Conservation (phyloP, 2,329 filamentous ascomycete species). For the Fusarium solani-melongenae region DNA sequence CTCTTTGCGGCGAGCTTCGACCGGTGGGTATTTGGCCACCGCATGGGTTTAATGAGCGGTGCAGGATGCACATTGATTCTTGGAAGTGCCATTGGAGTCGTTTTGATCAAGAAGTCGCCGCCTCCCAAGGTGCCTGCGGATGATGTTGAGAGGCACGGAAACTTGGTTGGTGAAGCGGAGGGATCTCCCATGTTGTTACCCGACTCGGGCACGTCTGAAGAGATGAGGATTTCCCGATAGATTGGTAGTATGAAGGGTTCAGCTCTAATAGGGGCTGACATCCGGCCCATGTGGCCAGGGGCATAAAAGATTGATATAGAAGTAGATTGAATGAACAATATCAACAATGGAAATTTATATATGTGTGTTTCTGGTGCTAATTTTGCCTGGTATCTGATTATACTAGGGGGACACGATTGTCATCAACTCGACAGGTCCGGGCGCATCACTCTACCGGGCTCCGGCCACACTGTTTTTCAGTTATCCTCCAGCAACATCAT, state of each 20-base stretch:
- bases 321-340: neutral
- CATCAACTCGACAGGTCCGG: neutral
- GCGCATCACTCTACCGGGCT: no score
- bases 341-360: neutral
- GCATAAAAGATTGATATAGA: neutral
- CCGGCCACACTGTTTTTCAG: neutral
- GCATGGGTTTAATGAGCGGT: conserved; percentile 61
- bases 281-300: neutral
- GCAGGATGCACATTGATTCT: conserved; percentile 64
- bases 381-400: neutral
- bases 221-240: conserved; percentile 30
- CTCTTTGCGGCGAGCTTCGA: conserved; percentile 66
- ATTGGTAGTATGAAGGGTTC: neutral
- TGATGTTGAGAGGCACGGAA: conserved; percentile 50
- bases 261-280: neutral
- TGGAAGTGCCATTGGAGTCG: conserved; percentile 63
- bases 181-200: conserved; percentile 54
- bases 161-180: conserved; percentile 48
- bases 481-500: neutral
- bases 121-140: conserved; percentile 39
- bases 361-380: neutral
- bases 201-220: conserved; percentile 42
- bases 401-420: neutral
- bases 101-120: conserved; percentile 55
- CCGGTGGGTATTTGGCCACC: conserved; percentile 62